Conservation (phyloP, 1,139 yeast species). For the Taiozyma onychis region DNA sequence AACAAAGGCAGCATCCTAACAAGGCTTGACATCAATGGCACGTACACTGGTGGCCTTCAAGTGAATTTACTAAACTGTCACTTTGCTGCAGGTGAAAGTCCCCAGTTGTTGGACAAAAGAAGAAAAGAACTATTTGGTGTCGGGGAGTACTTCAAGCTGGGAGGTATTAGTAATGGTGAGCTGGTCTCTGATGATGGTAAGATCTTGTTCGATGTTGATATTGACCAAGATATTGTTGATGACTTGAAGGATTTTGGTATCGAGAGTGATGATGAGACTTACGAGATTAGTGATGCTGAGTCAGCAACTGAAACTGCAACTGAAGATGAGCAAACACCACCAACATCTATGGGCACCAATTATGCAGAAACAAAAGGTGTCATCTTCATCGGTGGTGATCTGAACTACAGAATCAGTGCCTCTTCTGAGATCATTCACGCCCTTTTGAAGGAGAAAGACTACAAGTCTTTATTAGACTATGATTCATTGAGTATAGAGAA, state of each 20-base stretch:
- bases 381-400: constrained; percentile 64
- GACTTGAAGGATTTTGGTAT: constrained; percentile 24
- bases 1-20: constrained; percentile 52
- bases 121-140: constrained; percentile 40
- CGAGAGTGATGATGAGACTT: constrained; percentile 25
- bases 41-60: constrained; percentile 35
- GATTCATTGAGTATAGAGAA: constrained; percentile 58
- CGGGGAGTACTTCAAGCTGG: constrained; percentile 18
- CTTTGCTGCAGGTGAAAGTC: constrained; percentile 65
- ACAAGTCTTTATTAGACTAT: constrained; percentile 37
- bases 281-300: constrained; percentile 3
- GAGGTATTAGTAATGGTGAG: constrained; percentile 15
- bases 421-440: constrained; percentile 35
- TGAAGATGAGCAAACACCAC: constrained; percentile 1
- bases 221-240: not conserved
- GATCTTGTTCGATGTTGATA: constrained; percentile 18
- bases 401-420: constrained; percentile 60
- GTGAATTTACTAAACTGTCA: constrained; percentile 58
- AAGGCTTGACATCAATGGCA: constrained; percentile 22
- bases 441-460: constrained; percentile 39
- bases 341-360: not conserved
- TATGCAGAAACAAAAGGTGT: constrained; percentile 22
- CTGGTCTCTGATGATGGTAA: constrained; percentile 16
- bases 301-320: not conserved
- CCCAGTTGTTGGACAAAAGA: constrained; percentile 33